Conservation (phyloP, 2,329 filamentous ascomycete species). For the Aphanoascus verrucosus region DNA sequence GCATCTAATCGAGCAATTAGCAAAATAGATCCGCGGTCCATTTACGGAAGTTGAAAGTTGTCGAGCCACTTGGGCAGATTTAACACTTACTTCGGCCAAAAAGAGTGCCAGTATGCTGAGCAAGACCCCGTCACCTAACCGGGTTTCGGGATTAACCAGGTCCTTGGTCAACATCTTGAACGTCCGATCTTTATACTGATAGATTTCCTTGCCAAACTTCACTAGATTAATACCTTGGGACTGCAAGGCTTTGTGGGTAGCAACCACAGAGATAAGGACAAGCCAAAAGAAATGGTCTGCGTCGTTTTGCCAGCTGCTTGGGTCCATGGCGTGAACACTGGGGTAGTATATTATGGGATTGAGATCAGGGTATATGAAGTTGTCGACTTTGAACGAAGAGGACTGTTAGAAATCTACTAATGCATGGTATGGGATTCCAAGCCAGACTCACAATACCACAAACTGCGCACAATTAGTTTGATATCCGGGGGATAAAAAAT, state of each 20-base stretch:
- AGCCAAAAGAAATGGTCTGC: slow-evolving; percentile 12
- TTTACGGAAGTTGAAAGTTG: not conserved
- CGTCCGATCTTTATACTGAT: slow-evolving; percentile 14
- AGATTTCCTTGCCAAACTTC: slow-evolving; percentile 12
- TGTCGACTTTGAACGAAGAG: slow-evolving; percentile 11
- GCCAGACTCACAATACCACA: slow-evolving; percentile 16
- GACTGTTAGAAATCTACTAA: not conserved
- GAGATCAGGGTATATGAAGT: slow-evolving; percentile 15
- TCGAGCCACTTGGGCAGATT: too few species aligned
- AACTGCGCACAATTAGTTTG: slow-evolving; percentile 13
- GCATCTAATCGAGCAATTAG: slow-evolving; percentile 10
- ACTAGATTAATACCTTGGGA: slow-evolving; percentile 11
- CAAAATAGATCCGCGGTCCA: not conserved
- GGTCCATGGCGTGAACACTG: slow-evolving; percentile 7
- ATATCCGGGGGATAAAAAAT: slow-evolving; percentile 13
- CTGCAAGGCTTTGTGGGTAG: slow-evolving; percentile 14
- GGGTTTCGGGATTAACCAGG: slow-evolving; percentile 10
- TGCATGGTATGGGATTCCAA: not conserved
- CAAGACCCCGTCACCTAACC: slow-evolving; percentile 13
- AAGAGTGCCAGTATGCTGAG: slow-evolving; percentile 15
- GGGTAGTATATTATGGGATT: slow-evolving; percentile 14
- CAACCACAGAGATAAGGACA: slow-evolving; percentile 14
- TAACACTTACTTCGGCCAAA: slow-evolving; percentile 13
- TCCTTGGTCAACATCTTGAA: slow-evolving; percentile 9
- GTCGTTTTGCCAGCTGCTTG: slow-evolving; percentile 15